A percentile compares a stretch with the other conserved stretches of the same genome.
These are phyloP conservation scores for Aspergillus spinulosporus DNA, from an alignment of 2,329 filamentous ascomycete genomes.

Conservation along the genomic window DNA sequence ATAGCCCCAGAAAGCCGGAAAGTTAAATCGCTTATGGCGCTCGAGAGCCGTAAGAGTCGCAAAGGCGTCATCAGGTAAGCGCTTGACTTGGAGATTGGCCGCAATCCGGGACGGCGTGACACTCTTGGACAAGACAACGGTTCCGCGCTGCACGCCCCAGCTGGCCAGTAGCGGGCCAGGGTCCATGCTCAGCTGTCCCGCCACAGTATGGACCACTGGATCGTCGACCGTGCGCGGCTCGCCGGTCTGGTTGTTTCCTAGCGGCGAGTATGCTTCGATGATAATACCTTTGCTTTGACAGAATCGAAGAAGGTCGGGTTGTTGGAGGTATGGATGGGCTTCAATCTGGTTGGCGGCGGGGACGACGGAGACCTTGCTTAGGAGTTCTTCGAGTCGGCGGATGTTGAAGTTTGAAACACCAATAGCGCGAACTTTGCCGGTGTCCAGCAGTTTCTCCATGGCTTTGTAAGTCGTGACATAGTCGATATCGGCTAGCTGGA, in stretches of 20 bases:
- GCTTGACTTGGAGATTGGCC: constrained; percentile 44
- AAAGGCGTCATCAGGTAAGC: constrained; percentile 29
- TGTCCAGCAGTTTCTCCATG: constrained; percentile 59
- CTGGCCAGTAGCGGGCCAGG: constrained; percentile 56
- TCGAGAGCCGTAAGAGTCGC: constrained; percentile 31
- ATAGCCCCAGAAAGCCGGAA: constrained; percentile 33
- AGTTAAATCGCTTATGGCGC: constrained; percentile 36
- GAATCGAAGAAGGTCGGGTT: constrained; percentile 53
- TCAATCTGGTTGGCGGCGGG: constrained; percentile 70
- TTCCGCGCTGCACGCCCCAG: constrained; percentile 57
- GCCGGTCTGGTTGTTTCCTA: constrained; percentile 51
- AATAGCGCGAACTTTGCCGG: constrained; percentile 65
- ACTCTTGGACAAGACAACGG: constrained; percentile 55
- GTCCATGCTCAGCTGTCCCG: constrained; percentile 60
- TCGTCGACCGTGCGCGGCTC: constrained; percentile 54
- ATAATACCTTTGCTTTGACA: constrained; percentile 56
- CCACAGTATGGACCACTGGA: constrained; percentile 59
- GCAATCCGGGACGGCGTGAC: constrained; percentile 54
- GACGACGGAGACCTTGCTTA: constrained; percentile 64
- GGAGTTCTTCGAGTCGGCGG: constrained; percentile 69
- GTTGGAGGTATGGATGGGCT: constrained; percentile 35
- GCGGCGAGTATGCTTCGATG: constrained; percentile 58
- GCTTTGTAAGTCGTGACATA: constrained; percentile 51
- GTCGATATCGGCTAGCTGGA: constrained; percentile 24
- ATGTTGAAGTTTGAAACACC: constrained; percentile 74